A percentile compares a stretch with the other conserved stretches of the same genome.
Conservation (phyloP, 1,139 yeast species). For the Tardiomyces blankii region DNA sequence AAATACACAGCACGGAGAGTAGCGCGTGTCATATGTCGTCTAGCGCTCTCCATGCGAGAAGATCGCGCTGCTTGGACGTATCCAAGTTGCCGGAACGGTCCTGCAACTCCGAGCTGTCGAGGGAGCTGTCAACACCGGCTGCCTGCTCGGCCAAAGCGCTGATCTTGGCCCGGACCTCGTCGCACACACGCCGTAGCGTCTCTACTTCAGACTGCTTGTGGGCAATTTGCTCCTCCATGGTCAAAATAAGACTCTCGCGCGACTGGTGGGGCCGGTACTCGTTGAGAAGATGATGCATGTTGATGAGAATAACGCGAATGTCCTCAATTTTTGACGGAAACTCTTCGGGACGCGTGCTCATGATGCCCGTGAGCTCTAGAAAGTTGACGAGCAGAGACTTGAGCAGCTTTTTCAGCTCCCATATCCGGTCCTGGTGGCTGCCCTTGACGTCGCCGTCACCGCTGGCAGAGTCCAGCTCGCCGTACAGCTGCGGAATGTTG, state of each 20-base stretch:
- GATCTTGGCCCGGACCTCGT: constrained; percentile 15
- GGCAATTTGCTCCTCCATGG: constrained; percentile 41
- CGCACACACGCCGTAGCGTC: constrained; percentile 15
- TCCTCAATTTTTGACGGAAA: constrained; percentile 60
- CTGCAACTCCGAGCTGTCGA: not conserved
- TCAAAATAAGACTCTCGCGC: constrained; percentile 64
- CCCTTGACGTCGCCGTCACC: not conserved
- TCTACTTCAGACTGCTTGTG: constrained; percentile 15
- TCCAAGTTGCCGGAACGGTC: not conserved
- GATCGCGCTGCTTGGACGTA: not conserved
- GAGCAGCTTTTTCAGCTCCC: constrained; percentile 57
- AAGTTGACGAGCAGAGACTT: constrained; percentile 61
- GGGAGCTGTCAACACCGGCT: not conserved
- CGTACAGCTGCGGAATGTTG: constrained; percentile 59
- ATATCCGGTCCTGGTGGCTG: constrained; percentile 34
- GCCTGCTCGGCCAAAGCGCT: constrained; percentile 10
- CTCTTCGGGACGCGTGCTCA: constrained; percentile 55
- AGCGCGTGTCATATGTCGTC: not conserved
- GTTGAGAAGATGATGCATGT: constrained; percentile 73
- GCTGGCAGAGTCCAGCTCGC: constrained; percentile 13
- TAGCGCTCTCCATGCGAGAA: not conserved
- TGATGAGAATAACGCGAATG: constrained; percentile 61
- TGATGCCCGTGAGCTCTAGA: constrained; percentile 63
- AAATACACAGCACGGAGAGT: too few relatives aligned
- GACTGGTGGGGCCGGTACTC: constrained; percentile 87